Evolutionary conservation across 2,329 filamentous ascomycete species (phyloP).

Genomic region (Aspergillus terreus): DNA sequence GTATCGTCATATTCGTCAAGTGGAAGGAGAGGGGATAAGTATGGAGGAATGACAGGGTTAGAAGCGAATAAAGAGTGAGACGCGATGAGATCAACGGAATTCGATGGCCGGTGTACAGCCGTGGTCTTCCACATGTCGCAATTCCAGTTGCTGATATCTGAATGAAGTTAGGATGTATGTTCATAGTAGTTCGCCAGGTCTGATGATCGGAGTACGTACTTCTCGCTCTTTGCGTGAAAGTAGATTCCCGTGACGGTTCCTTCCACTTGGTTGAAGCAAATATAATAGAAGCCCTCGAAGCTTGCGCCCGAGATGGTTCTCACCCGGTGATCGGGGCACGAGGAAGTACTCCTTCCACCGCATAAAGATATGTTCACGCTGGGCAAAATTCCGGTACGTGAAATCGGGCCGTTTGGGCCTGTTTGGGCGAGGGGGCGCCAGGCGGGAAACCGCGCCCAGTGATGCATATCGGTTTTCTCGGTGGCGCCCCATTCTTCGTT

Average conservation of each 20-base stretch:
- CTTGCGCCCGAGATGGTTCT: constrained; percentile 89
- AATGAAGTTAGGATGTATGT: constrained; percentile 19
- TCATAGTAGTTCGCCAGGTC: neutral
- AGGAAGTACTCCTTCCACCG: constrained; percentile 98
- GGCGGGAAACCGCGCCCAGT: constrained; percentile 87
- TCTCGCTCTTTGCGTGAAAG: constrained; percentile 97
- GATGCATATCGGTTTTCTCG: constrained; percentile 84
- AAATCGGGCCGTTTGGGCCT: constrained; percentile 54
- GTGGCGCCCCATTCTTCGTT: constrained; percentile 89
- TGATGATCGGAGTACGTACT: constrained; percentile 57
- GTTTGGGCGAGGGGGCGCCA: constrained; percentile 71
- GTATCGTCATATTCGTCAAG: constrained; percentile 1
- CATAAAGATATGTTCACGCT: constrained; percentile 93
- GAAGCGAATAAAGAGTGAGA: neutral
- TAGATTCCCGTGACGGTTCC: constrained; percentile 91
- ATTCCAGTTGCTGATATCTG: constrained; percentile 87
- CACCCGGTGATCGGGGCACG: constrained; percentile 82
- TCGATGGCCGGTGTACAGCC: constrained; percentile 85
- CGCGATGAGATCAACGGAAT: constrained; percentile 61
- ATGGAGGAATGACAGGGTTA: neutral
- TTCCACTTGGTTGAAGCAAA: constrained; percentile 91
- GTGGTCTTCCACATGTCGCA: constrained; percentile 80
- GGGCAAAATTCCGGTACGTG: constrained; percentile 65
- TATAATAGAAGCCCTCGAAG: constrained; percentile 98
- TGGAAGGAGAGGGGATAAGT: neutral